Conservation (phyloP, 352 stramenopile genomes). For the Pythium dissotocum region DNA sequence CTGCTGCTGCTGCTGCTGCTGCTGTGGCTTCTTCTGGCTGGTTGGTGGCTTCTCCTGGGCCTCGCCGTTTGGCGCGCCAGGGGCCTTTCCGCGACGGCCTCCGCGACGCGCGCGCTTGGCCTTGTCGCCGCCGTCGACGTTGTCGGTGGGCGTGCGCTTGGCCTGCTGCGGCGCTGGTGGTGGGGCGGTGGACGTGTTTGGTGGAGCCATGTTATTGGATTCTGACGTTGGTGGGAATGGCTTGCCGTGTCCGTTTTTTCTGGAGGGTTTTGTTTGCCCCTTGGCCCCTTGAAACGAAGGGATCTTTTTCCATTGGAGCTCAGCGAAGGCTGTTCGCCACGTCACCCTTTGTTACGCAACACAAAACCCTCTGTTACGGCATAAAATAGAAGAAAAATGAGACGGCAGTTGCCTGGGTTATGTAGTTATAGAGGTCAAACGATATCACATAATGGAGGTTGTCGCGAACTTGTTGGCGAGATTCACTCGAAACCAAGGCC, state of each 20-base stretch:
- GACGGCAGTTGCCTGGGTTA: neutral
- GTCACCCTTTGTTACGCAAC: slow-evolving; percentile 23
- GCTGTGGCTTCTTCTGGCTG: slow-evolving; percentile 17
- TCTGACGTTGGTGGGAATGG: slow-evolving; percentile 3
- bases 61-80: slow-evolving; percentile 3
- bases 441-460: slow-evolving; percentile 7
- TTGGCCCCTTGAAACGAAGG: slow-evolving; percentile 5
- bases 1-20: slow-evolving; percentile 10
- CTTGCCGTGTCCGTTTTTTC: slow-evolving; percentile 18
- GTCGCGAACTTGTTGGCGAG: neutral
- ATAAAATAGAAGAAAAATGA: slow-evolving; percentile 12
- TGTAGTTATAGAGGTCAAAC: neutral
- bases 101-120: slow-evolving; percentile 53
- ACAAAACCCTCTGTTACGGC: slow-evolving; percentile 4
- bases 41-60: slow-evolving; percentile 6
- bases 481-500: neutral
- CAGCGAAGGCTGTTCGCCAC: slow-evolving; percentile 17
- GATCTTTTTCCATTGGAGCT: slow-evolving; percentile 15
- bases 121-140: slow-evolving; percentile 35
- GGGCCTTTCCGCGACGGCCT: slow-evolving; percentile 38
- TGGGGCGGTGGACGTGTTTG: slow-evolving; percentile 3
- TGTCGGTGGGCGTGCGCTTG: slow-evolving; percentile 40
- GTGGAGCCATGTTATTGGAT: slow-evolving; percentile 15
- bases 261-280: slow-evolving; percentile 5
- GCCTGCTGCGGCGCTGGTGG: slow-evolving; percentile 27